Percentiles rank a stretch among this genome's conserved stretches.
Conservation (phyloP, 371 early-diverging fungal species). For the Apophysomyces sp. region DNA sequence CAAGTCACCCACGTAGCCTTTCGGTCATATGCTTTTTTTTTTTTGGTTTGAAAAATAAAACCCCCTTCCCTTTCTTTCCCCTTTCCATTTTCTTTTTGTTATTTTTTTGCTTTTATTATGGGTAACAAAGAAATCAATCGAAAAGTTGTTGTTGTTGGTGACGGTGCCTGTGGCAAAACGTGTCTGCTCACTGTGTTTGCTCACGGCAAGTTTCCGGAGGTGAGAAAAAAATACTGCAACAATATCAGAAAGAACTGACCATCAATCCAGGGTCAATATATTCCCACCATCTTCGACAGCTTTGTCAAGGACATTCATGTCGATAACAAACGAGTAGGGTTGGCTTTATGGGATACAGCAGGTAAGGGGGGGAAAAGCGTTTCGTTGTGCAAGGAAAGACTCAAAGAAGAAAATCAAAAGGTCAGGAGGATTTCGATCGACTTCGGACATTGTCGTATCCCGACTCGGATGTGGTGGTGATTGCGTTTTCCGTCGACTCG, state of each 20-base stretch:
- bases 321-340: constrained; percentile 58
- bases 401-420: background rate
- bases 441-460: constrained; percentile 89
- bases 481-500: constrained; percentile 79
- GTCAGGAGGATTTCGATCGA: constrained; percentile 94
- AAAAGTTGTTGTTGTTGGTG: constrained; percentile 67
- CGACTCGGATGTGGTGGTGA: constrained; percentile 85
- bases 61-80: constrained; percentile 1
- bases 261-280: constrained; percentile 15
- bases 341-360: constrained; percentile 77
- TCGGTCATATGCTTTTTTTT: background rate
- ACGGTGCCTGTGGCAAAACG: constrained; percentile 68
- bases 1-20: background rate
- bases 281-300: constrained; percentile 68
- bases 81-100: background rate
- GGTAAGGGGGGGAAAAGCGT: constrained; percentile 4
- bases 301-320: constrained; percentile 63
- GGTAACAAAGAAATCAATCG: constrained; percentile 33
- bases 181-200: constrained; percentile 55
- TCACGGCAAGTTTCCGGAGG: constrained; percentile 49
- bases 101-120: background rate
- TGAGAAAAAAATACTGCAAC: constrained; percentile 4
- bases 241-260: constrained; percentile 4
- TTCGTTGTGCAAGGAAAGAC: background rate
- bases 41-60: background rate